phyloP scores from a whole-genome alignment of 352 stramenopile genomes.

The Phytophthora sp. region DNA sequence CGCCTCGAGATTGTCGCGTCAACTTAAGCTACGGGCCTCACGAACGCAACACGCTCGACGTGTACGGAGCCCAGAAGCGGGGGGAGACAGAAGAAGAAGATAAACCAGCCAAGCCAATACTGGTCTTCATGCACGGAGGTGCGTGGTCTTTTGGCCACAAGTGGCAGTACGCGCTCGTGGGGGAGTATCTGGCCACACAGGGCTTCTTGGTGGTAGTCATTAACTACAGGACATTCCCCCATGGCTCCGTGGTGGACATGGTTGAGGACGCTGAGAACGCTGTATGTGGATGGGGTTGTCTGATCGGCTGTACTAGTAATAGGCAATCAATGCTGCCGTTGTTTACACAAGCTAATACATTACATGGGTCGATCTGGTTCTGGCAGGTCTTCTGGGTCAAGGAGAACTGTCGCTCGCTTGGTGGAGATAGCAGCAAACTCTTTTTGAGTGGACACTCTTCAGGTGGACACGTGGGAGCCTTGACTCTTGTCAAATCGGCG shows the following conservation, averaged over 20 bases:
- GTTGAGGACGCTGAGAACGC: conserved; percentile 86
- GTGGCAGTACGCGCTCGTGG: conserved; percentile 80
- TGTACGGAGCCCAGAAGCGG: conserved; percentile 55
- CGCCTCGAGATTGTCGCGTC: conserved; percentile 25
- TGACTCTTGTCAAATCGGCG: conserved; percentile 64
- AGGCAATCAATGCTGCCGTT: too few relatives aligned
- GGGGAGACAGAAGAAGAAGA: conserved; percentile 1
- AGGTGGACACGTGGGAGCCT: conserved; percentile 58
- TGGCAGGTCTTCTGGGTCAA: conserved; percentile 70
- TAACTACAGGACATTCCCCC: conserved; percentile 92
- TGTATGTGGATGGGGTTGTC: too few relatives aligned
- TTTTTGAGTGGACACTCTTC: conserved; percentile 74
- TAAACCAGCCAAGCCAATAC: conserved; percentile 63
- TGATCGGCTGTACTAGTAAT: too few relatives aligned
- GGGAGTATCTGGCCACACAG: conserved; percentile 58
- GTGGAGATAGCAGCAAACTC: conserved; percentile 41
- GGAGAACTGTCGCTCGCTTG: conserved; percentile 45
- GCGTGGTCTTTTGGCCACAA: conserved; percentile 84
- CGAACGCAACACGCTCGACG: conserved; percentile 60
- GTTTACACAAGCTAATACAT: too few relatives aligned
- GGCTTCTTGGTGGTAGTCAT: conserved; percentile 86
- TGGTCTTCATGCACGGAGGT: conserved; percentile 93
- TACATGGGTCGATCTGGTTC: too few relatives aligned
- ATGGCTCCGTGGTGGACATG: conserved; percentile 86
- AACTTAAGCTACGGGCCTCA: conserved; percentile 57